These are phyloP conservation scores for Rhodotorula babjevae DNA, from an alignment of 768 basidiomycete genomes.

Conservation along the genomic window DNA sequence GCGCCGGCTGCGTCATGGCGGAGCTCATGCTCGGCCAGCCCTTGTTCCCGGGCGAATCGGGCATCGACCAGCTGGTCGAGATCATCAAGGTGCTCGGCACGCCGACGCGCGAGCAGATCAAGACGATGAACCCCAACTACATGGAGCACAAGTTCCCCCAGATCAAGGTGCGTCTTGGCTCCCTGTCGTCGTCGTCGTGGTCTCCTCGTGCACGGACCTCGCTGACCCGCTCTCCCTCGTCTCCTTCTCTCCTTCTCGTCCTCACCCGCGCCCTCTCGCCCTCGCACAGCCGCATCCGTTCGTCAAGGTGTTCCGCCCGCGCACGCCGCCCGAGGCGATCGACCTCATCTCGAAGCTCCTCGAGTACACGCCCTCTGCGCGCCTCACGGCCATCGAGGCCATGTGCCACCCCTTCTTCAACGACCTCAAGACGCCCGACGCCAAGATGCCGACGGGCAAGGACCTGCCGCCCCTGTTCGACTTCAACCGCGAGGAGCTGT, in stretches of 20 bases:
- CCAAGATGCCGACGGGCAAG: constrained; percentile 93
- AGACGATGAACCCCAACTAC: constrained; percentile 99
- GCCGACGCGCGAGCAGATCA: constrained; percentile 97
- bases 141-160: constrained; percentile 99
- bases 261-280: background rate
- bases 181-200: too few relatives aligned
- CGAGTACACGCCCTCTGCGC: constrained; percentile 94
- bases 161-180: constrained; percentile 69
- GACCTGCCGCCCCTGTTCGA: constrained; percentile 91
- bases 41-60: constrained; percentile 86
- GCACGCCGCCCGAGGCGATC: constrained; percentile 92
- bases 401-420: constrained; percentile 77
- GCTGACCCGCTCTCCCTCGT: background rate
- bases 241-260: too few relatives aligned
- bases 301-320: constrained; percentile 87
- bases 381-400: constrained; percentile 74
- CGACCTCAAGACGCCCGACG: constrained; percentile 82
- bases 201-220: too few relatives aligned
- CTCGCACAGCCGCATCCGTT: constrained; percentile 35
- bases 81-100: constrained; percentile 99
- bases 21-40: constrained; percentile 99
- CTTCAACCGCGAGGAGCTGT: constrained; percentile 94
- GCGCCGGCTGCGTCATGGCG: constrained; percentile 99
- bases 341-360: constrained; percentile 88
- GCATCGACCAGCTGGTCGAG: constrained; percentile 98